Evolutionary conservation across 2,329 filamentous ascomycete species (phyloP).

Genomic region (Dryadomyces quercus-mongolicae): DNA sequence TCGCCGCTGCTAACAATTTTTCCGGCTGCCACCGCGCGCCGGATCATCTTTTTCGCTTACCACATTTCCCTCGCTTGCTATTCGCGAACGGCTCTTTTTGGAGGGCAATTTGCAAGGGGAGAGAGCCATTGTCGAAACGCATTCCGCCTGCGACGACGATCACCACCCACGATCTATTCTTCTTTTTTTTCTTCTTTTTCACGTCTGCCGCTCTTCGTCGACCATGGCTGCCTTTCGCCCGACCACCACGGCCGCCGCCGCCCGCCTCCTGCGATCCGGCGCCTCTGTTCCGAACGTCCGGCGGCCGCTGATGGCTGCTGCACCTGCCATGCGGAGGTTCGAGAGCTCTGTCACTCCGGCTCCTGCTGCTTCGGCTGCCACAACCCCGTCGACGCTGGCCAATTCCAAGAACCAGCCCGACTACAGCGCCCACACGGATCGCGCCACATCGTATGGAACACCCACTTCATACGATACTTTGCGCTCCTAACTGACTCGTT

Average conservation of each 20-base stretch:
- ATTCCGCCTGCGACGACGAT: not conserved
- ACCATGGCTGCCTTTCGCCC: slow-evolving; percentile 56
- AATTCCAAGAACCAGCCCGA: slow-evolving; percentile 56
- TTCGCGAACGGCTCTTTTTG: slow-evolving; percentile 6
- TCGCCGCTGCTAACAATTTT: not conserved
- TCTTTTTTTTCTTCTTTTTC: no score
- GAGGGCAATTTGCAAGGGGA: not conserved
- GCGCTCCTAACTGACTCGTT: not conserved
- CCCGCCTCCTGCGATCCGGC: slow-evolving; percentile 38
- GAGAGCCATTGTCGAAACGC: not conserved
- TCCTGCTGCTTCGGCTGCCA: slow-evolving; percentile 23
- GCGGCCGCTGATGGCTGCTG: slow-evolving; percentile 19
- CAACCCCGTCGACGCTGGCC: slow-evolving; percentile 17
- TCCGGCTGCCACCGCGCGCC: not conserved
- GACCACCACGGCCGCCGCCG: slow-evolving; percentile 35
- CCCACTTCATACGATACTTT: not conserved
- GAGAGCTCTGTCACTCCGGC: slow-evolving; percentile 38
- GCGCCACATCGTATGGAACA: slow-evolving; percentile 72
- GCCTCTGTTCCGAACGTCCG: slow-evolving; percentile 8
- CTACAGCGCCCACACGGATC: slow-evolving; percentile 71
- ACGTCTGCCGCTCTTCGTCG: not conserved
- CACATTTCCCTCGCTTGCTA: slow-evolving; percentile 10
- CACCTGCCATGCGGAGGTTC: slow-evolving; percentile 35
- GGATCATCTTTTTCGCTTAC: slow-evolving; percentile 11
- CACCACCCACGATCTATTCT: not conserved